Base-by-base conservation (phyloP, 352 stramenopile species). In the Pythium folliculosum region DNA sequence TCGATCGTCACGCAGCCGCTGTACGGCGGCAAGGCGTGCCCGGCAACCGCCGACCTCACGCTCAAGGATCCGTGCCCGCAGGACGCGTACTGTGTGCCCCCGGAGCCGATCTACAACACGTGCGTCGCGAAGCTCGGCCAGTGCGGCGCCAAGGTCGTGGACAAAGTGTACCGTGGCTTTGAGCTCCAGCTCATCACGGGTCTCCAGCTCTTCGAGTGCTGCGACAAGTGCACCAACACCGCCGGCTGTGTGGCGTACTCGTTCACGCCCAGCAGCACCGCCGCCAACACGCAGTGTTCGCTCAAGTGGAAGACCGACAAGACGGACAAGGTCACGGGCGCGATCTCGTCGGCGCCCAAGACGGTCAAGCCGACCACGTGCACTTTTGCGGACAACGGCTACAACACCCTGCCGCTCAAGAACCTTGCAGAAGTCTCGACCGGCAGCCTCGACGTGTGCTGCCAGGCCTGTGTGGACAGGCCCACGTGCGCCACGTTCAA, bases 241-340 rank as follows among this genome's bases (percentile, higher is more conserved):
- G 48, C 48, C 5, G 48, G 48, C 21, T 54, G 48, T 37, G 48
- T 35, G 19, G 48, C 21, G 10, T 54, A 54, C 48, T 54, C 48
- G n/a, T 54, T 54, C 23, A 54, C 14, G 12, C n/a, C 21, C 19
- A 32, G 3, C 48, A 54, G 12, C 25, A 35, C 3, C 21, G 21
- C 16, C 25, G 23, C 19, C 5, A 32, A 17, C 21, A 54, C 7
- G 19, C n/a, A 54, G 48, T 54, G 48, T 21, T 27, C 16, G 21
- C 48, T 54, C 48, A 54, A 54, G 48, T 54, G 48, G 48, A 17
- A 32, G 25, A 30, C 14, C 5, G 22, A 21, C 22, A 17, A 12
- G 8, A 21, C 8, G 25, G 30, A 12, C n/a, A 30, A 14, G n/a
- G 48, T 19, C 48, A 54, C 13, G 12, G 19, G 19, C 1, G n/a